phyloP scores from a whole-genome alignment of 768 basidiomycete genomes.

The Mycena crocata region DNA sequence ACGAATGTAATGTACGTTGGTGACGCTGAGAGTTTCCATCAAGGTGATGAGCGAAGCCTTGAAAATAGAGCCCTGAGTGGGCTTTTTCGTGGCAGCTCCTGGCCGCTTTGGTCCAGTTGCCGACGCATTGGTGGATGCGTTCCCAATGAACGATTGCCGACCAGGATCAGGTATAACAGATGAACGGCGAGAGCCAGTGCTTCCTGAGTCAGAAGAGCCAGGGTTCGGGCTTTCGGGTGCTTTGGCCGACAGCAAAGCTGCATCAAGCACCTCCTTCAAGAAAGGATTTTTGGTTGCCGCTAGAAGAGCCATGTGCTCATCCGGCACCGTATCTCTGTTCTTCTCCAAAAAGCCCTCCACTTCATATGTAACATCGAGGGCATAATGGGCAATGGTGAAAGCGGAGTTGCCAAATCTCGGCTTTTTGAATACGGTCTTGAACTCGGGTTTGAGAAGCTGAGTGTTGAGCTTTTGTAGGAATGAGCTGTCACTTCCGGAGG shows the following conservation, averaged over 20 bases:
- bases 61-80: conserved; percentile 98
- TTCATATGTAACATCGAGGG: conserved; percentile 97
- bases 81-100: conserved; percentile 84
- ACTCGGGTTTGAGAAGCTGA: conserved; percentile 87
- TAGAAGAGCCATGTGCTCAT: conserved; percentile 94
- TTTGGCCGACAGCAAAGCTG: conserved; percentile 83
- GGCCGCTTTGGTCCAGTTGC: conserved; percentile 64
- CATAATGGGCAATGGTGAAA: conserved; percentile 98
- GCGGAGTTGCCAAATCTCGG: conserved; percentile 98
- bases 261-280: conserved; percentile 93
- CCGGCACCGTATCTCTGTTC: conserved; percentile 98
- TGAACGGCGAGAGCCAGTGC: conserved; percentile 79
- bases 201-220: conserved; percentile 79
- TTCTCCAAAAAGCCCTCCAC: conserved; percentile 99
- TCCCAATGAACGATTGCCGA: conserved; percentile 72
- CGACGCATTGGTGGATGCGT: conserved; percentile 45
- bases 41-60: conserved; percentile 92
- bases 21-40: conserved; percentile 97
- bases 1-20: conserved; percentile 98
- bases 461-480: conserved; percentile 93
- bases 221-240: conserved; percentile 75
- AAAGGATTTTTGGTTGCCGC: conserved; percentile 91
- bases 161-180: conserved; percentile 92
- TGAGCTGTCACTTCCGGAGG: conserved; percentile 90
- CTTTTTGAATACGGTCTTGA: conserved; percentile 94